Conservation (phyloP, 257 asterid species). For the Przewalskia tangutica region DNA sequence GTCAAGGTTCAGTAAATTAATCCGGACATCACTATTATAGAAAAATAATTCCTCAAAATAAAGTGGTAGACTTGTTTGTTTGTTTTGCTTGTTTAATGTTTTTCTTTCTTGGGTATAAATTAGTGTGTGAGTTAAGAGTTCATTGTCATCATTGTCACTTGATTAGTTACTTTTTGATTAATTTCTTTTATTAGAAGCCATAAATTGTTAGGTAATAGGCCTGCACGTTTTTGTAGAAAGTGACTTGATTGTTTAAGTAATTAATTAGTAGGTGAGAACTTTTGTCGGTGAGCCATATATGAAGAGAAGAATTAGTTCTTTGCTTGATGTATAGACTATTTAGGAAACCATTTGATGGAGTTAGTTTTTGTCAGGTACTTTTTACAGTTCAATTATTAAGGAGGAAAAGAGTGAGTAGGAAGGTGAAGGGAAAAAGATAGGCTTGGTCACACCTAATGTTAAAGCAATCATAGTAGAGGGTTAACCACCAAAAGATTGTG, state of each 20-base stretch:
- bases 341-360: constrained; percentile 2
- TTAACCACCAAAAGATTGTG: neutral
- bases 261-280: constrained; percentile 9
- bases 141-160: constrained; percentile 15
- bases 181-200: neutral
- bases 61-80: neutral
- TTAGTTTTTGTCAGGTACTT: neutral
- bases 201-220: neutral
- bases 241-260: neutral
- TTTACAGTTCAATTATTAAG: neutral
- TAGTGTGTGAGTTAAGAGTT: constrained; percentile 8
- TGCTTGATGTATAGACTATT: neutral
- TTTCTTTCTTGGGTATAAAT: neutral
- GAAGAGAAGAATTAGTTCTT: neutral
- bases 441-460: neutral
- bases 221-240: constrained; percentile 3
- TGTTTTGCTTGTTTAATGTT: neutral
- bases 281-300: constrained; percentile 24
- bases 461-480: neutral
- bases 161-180: neutral
- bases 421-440: neutral
- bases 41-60: neutral
- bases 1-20: neutral
- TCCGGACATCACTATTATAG: neutral
- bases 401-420: neutral